Base-by-base conservation (phyloP, 768 basidiomycete genomes). In the Leccinellum albellum region DNA sequence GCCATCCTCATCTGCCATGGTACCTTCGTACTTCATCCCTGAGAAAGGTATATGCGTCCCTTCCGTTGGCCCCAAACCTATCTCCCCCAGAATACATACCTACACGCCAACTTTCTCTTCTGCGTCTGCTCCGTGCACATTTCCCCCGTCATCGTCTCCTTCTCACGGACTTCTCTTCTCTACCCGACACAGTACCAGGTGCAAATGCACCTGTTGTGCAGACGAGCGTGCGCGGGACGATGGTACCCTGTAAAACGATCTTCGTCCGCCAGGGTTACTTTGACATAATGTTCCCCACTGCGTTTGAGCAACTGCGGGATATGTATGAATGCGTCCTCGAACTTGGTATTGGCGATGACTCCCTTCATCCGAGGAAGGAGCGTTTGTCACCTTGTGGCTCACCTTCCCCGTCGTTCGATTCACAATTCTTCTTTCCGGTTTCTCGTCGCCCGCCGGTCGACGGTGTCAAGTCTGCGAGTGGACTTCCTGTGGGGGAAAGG, bases 221-320 rank as follows among this genome's bases (percentile, higher is more conserved):
- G 75, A 98, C 97, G 24, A 84, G 93, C 51, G 87, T 89, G 68
- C 85, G 83, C 46, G 89, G 88, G 58, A 81, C 82, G 48, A 94
- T 91, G 66, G 88, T 98, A 2, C 90, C 97, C 4, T 94, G 92
- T 66, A 79, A 86, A 60, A 98, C 91, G 14, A 80, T 97, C 55
- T 84, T 96, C 64, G 97, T 99, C 57, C 87, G 86, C 64, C 96
- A 90, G 66, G 97, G 97, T 8, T 95, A 87, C 75, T 99, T 99
- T 72, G 97, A 99, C 71, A 98, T 98, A 59, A 92, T 99, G 77
- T 99, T 99, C 76, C 97, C 97, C 10, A 98, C 96, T 13, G 78
- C 91, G 69, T 98, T 98, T 61, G 83, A 82, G 52, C 81, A 79
- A 21, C 79, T 98, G 53, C 79, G 90, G 48, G 92, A 96, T 69